Base-by-base conservation (phyloP, 495 filamentous ascomycete genomes). In the Bombardia bombarda region DNA sequence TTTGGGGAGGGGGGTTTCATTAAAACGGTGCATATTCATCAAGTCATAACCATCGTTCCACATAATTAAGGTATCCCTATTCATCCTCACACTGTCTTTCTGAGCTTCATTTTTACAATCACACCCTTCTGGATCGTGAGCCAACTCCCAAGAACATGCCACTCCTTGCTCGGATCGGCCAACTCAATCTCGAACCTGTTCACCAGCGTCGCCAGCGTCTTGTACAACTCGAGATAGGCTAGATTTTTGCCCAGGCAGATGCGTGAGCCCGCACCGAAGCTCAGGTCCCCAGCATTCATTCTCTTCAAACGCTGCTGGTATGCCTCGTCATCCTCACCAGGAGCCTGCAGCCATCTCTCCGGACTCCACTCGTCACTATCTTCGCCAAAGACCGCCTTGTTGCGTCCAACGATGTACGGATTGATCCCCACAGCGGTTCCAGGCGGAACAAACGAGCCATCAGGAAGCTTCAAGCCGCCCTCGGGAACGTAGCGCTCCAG, bases 161-260 rank as follows among this genome's bases (percentile, higher is more conserved):
- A 57, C 32, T 52, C 52, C 26, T 9, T 35, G 10, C 32, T 19
- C 31, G 46, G 51, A 18, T 55, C 36, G 23, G 32, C 35, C 41
- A 57, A 25, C 36, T 39, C 48, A 21, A 57, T 44, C 7, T 80
- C 73, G 79, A 38, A 69, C 56, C 33, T 68, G 60, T 35, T 37
- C 43, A 82, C 66, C 40, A 84, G 62, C 34, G 73, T 76, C 16
- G 82, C 79, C 34, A 83, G 69, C 14, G 83, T 47, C 58, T 84
- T 84, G 47, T 77, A 75, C 20, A 83, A 68, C 62, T 84, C 80
- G 43, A 84, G 46, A 53, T 76, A 56, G 28, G 67, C 70, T 38
- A 85, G 66, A 46, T 83, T 79, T 52, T 72, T 76, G 9, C 82
- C 82, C 48, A 83, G 70, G 50, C 82, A 86, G 8, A 72, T 70